phyloP scores from a whole-genome alignment of 2,329 filamentous ascomycete species.

The Ceratocystis diversiconidia region DNA sequence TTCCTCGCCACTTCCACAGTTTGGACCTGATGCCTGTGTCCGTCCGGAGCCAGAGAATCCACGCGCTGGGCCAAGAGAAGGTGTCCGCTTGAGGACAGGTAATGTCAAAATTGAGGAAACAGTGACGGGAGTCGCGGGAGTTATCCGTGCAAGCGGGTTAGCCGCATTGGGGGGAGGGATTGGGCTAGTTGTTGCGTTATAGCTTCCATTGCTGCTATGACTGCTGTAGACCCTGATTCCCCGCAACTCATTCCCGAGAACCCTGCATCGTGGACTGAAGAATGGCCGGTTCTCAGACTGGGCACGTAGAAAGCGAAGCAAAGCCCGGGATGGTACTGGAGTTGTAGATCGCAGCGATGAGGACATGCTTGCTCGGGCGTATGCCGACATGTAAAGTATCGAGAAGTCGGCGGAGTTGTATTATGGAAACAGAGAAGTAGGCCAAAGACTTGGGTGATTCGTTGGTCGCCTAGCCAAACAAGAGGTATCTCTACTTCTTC shows the following conservation, averaged over 20 bases:
- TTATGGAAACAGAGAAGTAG: too few species aligned
- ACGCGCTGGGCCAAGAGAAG: background rate
- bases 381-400: slow-evolving; percentile 9
- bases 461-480: too few species aligned
- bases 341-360: slow-evolving; percentile 26
- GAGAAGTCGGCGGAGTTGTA: too few species aligned
- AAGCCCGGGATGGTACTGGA: slow-evolving; percentile 38
- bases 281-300: slow-evolving; percentile 49
- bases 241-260: background rate
- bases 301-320: slow-evolving; percentile 58
- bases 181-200: background rate
- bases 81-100: background rate
- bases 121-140: too few species aligned
- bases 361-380: slow-evolving; percentile 29
- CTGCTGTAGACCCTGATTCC: slow-evolving; percentile 6
- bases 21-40: background rate
- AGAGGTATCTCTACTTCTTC: background rate
- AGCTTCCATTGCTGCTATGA: background rate
- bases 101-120: background rate
- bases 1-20: slow-evolving; percentile 4
- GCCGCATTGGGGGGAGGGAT: background rate
- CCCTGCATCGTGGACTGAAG: slow-evolving; percentile 27
- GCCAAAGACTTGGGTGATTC: too few species aligned
- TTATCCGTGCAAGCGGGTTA: background rate
- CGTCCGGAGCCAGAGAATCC: slow-evolving; percentile 2